Evolutionary conservation across 257 asterid genomes (phyloP), one percentile per base, ranked within the genome.

Genomic region (Lantana camara): DNA sequence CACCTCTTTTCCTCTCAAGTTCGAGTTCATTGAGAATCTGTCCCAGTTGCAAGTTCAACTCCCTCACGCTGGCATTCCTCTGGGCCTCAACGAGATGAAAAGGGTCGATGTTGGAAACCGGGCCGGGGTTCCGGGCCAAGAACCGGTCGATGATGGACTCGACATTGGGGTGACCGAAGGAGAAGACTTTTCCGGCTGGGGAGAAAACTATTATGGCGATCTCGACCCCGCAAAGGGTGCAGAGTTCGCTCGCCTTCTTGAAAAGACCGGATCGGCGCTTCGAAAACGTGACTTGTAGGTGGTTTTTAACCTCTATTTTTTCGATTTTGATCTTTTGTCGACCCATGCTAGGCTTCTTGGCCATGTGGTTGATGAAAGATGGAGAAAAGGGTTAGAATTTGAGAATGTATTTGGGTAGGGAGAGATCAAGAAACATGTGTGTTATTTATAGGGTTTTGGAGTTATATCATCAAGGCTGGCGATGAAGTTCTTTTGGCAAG

Each of bases 231-330:
- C 90, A 85, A 0, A 90, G 80, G 0, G 84, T 90, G 78, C 92
- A 83, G 1, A 87, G 79, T 57, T 90, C 96, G 47, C 91, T 84
- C 0, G 97, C 96, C 32, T 90, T 90, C 22, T 90, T 87, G 81
- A 82, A 85, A 0, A 87, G 79, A 4, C 96, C 96, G 0, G 83
- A 73, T 4, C 92, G 79, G 0, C 95, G 87, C 27, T 87, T 90
- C 7, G 96, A 85, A 50, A 90, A 87, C 0, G 97, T 87, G 0
- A 90, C 97, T 23, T 82, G 92, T 0, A 87, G 73, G 68, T 87
- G 95, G 23, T 77, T 85, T 44, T 83, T 83, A 0, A 78, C 80
- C 58, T 87, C 82, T 3, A 90, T 90, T 71, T 87, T 90, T n/a
- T 81, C 80, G 15, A 87, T 85, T 48, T 90, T 85, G 68, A 87